Evolutionary conservation across 108 stramenopile genomes (phyloP), one percentile per base, ranked within the genome.

Genomic region (Cyclotella baltica): DNA sequence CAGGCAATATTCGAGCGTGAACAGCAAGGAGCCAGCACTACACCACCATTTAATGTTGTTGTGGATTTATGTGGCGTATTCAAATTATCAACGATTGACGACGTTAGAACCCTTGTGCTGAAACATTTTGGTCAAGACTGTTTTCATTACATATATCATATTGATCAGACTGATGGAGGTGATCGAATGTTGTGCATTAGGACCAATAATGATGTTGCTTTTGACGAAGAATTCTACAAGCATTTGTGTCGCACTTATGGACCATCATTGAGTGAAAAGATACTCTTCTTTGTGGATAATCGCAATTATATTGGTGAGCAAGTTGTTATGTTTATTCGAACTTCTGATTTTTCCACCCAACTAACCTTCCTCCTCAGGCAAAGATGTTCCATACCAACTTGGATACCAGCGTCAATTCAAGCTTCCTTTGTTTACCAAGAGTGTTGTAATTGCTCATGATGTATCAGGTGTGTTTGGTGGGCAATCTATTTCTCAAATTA

Each of bases 211-310:
- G 86, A 87, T 38, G 81, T 87, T 30, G 67, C 73, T 13, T 87
- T 83, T 53, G 86, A 87, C 47, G 86, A 87, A 37, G 86, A 87
- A 31, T 87, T 87, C 50, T 87, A 87, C 50, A 84, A 84, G 47
- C 62, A 80, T 56, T 75, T 87, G 25, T 82, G 77, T 23, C 74
- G 68, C 22, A 65, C 77, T 6, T 83, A 87, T 72, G 83, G 83
- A 28, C 68, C 83, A 18, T 47, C 62, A 10, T 69, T 87, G 40
- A 62, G 81, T 25, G 43, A 73, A 19, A 73, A 81, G 56, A 43
- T 80, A 29, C 80, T 84, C 59, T 84, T 84, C 73, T 84, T 84
- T 57, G 57, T 84, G 25, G 83, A 84, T 67, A 84, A 84, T 47
- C 73, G 83, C 29, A 84, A 84, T 36, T 78, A 80, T 22, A 84